Evolutionary conservation across 441 rosid species (phyloP).

Genomic region (Brassica hybrid): DNA sequence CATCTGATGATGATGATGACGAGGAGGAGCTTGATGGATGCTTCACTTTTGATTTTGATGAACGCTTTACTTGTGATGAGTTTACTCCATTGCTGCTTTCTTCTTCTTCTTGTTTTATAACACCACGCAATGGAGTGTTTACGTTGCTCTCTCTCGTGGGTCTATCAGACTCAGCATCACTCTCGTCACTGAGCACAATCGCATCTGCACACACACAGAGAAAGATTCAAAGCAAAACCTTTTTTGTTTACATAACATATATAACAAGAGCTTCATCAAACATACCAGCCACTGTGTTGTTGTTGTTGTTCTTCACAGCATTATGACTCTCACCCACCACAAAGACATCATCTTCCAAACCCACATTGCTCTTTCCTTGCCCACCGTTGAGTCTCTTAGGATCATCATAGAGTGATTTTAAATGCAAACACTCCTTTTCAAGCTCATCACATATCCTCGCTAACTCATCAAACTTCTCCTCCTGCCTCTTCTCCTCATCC

Average conservation of each 20-base stretch:
- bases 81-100: not conserved
- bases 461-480: not conserved
- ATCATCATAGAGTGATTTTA: conserved; percentile 13
- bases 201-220: conserved; percentile 19
- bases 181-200: conserved; percentile 28
- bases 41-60: too few relatives aligned
- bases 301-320: not conserved
- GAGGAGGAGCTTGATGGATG: not conserved
- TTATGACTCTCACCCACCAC: not conserved
- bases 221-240: not conserved
- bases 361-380: not conserved
- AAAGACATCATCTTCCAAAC: not conserved
- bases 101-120: conserved; percentile 10
- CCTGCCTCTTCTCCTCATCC: too few relatives aligned
- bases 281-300: conserved; percentile 12
- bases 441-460: not conserved
- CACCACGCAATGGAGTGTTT: not conserved
- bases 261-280: not conserved
- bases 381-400: not conserved
- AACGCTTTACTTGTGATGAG: not conserved
- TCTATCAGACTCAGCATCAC: conserved; percentile 20
- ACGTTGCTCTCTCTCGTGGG: conserved; percentile 1
- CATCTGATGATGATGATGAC: conserved; percentile 29
- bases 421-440: not conserved
- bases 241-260: not conserved